Conservation (phyloP, 2,329 filamentous ascomycete species). For the Pseudocercospora macadamiae region DNA sequence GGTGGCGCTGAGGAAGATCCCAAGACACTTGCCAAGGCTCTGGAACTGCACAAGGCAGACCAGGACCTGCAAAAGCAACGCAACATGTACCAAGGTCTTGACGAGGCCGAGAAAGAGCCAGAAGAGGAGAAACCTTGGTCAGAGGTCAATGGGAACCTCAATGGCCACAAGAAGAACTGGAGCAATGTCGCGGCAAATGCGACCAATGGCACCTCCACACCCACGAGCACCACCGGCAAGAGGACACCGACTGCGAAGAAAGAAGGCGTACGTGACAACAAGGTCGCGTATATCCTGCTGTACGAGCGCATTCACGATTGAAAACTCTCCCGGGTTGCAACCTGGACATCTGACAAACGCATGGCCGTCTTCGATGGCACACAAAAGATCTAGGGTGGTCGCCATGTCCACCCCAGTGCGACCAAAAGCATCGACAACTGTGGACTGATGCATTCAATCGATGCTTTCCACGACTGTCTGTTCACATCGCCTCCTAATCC, state of each 20-base stretch:
- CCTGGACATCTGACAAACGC: no score
- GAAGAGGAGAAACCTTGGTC: constrained; percentile 74
- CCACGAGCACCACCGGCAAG: constrained; percentile 52
- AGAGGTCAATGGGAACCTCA: constrained; percentile 69
- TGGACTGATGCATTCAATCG: no score
- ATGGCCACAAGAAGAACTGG: constrained; percentile 59
- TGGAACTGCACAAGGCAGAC: constrained; percentile 69
- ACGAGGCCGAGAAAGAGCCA: constrained; percentile 68
- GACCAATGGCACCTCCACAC: constrained; percentile 62
- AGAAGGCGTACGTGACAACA: constrained; percentile 77
- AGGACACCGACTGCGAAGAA: constrained; percentile 55
- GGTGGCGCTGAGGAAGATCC: constrained; percentile 79
- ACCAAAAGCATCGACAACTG: no score
- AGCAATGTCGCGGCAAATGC: constrained; percentile 52
- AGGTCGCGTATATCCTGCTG: constrained; percentile 95
- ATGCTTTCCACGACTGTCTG: background rate
- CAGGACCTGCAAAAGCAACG: constrained; percentile 43
- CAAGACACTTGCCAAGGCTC: constrained; percentile 65
- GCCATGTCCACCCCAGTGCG: no score
- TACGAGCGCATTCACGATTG: constrained; percentile 62
- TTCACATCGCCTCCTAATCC: background rate
- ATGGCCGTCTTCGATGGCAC: no score
- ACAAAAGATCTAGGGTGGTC: no score
- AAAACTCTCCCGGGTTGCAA: background rate
- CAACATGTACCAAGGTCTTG: constrained; percentile 74